These are phyloP conservation scores for Podaxis pistillaris DNA, from an alignment of 768 basidiomycete genomes.

Conservation along the genomic window DNA sequence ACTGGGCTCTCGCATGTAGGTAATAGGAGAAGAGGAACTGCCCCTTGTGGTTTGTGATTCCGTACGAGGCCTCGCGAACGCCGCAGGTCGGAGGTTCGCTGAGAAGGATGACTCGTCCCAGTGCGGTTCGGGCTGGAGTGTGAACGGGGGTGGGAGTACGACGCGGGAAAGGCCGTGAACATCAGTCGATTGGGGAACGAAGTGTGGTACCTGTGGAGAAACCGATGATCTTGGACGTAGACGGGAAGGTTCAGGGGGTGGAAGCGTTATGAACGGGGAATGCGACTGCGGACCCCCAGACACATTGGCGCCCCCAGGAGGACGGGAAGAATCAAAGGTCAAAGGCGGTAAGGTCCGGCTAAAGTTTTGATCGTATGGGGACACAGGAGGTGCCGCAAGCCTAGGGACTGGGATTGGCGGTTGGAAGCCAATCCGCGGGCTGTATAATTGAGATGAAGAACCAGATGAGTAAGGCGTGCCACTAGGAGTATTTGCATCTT, in stretches of 20 bases:
- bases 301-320: constrained; percentile 2
- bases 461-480: constrained; percentile 17
- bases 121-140: constrained; percentile 64
- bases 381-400: constrained; percentile 1
- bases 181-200: constrained; percentile 34
- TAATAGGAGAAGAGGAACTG: constrained; percentile 26
- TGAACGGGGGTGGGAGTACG: constrained; percentile 55
- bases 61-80: constrained; percentile 36
- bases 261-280: constrained; percentile 12
- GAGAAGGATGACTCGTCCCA: constrained; percentile 52
- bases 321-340: constrained; percentile 6
- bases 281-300: constrained; percentile 5
- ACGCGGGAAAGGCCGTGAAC: constrained; percentile 23
- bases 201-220: constrained; percentile 26
- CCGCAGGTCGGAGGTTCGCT: constrained; percentile 34
- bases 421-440: constrained; percentile 10
- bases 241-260: constrained; percentile 32
- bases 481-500: constrained; percentile 14
- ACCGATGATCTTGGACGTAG: constrained; percentile 10
- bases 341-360: constrained; percentile 15
- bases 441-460: constrained; percentile 14
- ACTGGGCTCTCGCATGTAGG: constrained; percentile 18
- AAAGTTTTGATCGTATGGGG: constrained; percentile 12
- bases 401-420: constrained; percentile 1
- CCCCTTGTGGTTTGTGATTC: constrained; percentile 27